Percentiles rank a stretch among this genome's conserved stretches.
These are phyloP conservation scores for Ophiostoma sp. DNA, from an alignment of 2,329 filamentous ascomycete species.

Conservation along the genomic window DNA sequence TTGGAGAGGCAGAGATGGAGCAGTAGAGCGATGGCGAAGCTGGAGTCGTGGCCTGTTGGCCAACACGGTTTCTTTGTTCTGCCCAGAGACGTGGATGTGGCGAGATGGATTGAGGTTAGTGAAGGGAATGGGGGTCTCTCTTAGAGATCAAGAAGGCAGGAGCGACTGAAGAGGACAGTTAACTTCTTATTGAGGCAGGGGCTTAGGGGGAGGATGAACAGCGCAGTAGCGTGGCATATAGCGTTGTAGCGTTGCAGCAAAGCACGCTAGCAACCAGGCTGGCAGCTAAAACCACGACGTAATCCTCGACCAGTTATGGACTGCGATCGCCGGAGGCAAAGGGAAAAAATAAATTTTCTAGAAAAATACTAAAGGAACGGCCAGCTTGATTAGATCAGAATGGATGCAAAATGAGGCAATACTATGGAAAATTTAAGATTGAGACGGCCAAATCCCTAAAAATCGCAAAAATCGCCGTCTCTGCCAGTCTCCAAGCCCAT, in stretches of 20 bases:
- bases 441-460: neutral
- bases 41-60: conserved; percentile 14
- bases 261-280: conserved; percentile 13
- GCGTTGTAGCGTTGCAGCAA: conserved; percentile 1
- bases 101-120: conserved; percentile 12
- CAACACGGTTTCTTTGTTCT: conserved; percentile 11
- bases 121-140: neutral
- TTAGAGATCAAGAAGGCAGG: neutral
- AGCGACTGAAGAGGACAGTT: conserved; percentile 10
- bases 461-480: neutral
- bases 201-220: neutral
- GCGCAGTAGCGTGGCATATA: neutral
- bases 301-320: neutral
- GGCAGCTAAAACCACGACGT: conserved; percentile 12
- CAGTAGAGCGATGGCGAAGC: neutral
- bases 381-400: neutral
- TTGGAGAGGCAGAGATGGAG: neutral
- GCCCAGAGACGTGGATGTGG: neutral
- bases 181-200: neutral
- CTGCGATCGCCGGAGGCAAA: conserved; percentile 1
- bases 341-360: neutral
- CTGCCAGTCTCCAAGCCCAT: neutral
- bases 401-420: neutral
- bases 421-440: neutral
- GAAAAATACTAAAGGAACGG: neutral